A percentile compares a stretch with the other conserved stretches of the same genome.
Conservation (phyloP, 2,329 filamentous ascomycete genomes). For the Aspergillus arachidicola region DNA sequence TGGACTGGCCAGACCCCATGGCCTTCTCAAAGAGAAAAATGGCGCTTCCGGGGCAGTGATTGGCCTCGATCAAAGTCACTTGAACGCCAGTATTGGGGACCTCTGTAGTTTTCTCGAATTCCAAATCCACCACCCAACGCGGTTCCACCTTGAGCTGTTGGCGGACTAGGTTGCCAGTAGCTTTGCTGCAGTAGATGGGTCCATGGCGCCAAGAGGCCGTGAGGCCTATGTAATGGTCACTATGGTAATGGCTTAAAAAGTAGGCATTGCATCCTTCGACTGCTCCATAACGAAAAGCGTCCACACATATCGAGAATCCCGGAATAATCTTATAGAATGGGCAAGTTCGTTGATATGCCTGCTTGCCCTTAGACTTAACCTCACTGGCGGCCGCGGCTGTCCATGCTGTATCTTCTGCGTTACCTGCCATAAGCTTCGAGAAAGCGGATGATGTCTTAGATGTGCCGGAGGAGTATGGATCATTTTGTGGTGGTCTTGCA, state of each 20-base stretch:
- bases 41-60: conserved; percentile 94
- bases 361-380: conserved; percentile 75
- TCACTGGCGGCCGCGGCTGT: conserved; percentile 80
- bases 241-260: conserved; percentile 97
- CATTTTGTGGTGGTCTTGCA: conserved; percentile 77
- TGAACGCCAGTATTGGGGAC: conserved; percentile 78
- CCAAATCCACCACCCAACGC: conserved; percentile 80
- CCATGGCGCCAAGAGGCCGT: conserved; percentile 88
- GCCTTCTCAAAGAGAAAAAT: conserved; percentile 89
- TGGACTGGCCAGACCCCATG: conserved; percentile 61
- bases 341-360: conserved; percentile 85
- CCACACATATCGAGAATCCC: conserved; percentile 87
- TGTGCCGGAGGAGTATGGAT: conserved; percentile 65
- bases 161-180: conserved; percentile 86
- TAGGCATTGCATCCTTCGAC: conserved; percentile 92
- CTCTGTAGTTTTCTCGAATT: conserved; percentile 79
- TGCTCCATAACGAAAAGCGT: conserved; percentile 93
- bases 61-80: conserved; percentile 94
- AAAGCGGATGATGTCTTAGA: conserved; percentile 70
- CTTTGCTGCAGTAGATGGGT: conserved; percentile 92
- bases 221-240: conserved; percentile 92
- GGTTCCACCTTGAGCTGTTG: conserved; percentile 83
- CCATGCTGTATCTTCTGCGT: conserved; percentile 91
- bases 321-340: conserved; percentile 99
- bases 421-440: conserved; percentile 86